Percentiles rank a stretch among this genome's conserved stretches.
Evolutionary conservation across 208 protist genomes (phyloP).

Genomic region (Spongospora subterranea): DNA sequence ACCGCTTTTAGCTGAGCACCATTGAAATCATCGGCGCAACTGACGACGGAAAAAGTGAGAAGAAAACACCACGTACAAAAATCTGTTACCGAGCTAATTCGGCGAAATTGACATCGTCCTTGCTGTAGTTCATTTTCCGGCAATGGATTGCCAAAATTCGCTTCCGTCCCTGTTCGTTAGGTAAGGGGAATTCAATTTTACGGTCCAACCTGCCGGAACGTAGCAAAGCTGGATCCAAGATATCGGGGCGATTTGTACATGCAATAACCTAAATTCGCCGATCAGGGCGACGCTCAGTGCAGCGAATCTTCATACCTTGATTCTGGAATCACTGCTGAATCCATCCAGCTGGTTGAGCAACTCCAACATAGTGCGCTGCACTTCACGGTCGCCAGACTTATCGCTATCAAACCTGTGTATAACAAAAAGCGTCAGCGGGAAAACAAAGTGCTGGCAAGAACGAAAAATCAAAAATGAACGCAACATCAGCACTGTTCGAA

Average conservation of each 20-base stretch:
- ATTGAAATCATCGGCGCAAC: slow-evolving; percentile 99
- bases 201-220: slow-evolving; percentile 97
- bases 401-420: slow-evolving; percentile 81
- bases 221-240: slow-evolving; percentile 99
- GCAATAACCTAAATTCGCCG: slow-evolving; percentile 90
- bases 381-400: slow-evolving; percentile 84
- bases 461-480: background rate
- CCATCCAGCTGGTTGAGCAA: slow-evolving; percentile 99
- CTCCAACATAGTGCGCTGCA: slow-evolving; percentile 99
- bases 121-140: slow-evolving; percentile 95
- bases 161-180: slow-evolving; percentile 95
- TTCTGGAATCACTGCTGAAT: slow-evolving; percentile 92
- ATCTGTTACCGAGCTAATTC: slow-evolving; percentile 88
- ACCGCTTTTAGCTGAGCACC: slow-evolving; percentile 99
- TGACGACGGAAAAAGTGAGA: slow-evolving; percentile 61
- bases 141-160: slow-evolving; percentile 99
- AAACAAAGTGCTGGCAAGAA: background rate
- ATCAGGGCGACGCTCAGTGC: background rate
- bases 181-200: slow-evolving; percentile 98
- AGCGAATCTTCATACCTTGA: slow-evolving; percentile 83
- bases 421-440: background rate
- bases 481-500: too few relatives aligned
- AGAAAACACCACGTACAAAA: background rate
- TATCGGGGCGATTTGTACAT: slow-evolving; percentile 88
- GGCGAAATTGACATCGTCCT: slow-evolving; percentile 95